These are phyloP conservation scores for Capsicum pubescens DNA, from an alignment of 257 asterid species.

Conservation along the genomic window DNA sequence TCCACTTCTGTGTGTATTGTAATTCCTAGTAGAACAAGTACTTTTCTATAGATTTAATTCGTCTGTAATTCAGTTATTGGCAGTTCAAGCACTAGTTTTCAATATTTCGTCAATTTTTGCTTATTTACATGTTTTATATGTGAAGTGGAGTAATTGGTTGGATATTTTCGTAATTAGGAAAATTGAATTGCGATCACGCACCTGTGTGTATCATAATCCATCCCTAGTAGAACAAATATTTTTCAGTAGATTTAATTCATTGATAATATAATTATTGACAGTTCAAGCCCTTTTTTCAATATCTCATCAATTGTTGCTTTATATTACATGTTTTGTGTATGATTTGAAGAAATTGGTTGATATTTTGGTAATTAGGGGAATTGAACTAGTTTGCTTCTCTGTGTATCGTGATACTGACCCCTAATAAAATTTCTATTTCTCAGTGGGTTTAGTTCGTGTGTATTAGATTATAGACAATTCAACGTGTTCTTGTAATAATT, in stretches of 20 bases:
- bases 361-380: not conserved
- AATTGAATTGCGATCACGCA: not conserved
- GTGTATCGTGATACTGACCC: not conserved
- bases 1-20: not conserved
- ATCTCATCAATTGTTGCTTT: not conserved
- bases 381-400: not conserved
- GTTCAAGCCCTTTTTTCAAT: not conserved
- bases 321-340: not conserved
- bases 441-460: not conserved
- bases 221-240: not conserved
- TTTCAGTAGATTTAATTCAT: not conserved
- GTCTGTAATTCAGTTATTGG: not conserved
- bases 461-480: not conserved
- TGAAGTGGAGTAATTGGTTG: not conserved
- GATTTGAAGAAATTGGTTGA: slow-evolving; percentile 2
- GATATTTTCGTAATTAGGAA: not conserved
- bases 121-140: not conserved
- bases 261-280: not conserved
- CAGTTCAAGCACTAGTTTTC: not conserved
- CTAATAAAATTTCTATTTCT: not conserved
- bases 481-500: not conserved
- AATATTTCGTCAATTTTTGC: not conserved
- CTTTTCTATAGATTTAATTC: not conserved
- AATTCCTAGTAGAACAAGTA: not conserved
- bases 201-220: not conserved